Evolutionary conservation across 768 basidiomycete genomes (phyloP).

Genomic region (Cytidiella melzeri): DNA sequence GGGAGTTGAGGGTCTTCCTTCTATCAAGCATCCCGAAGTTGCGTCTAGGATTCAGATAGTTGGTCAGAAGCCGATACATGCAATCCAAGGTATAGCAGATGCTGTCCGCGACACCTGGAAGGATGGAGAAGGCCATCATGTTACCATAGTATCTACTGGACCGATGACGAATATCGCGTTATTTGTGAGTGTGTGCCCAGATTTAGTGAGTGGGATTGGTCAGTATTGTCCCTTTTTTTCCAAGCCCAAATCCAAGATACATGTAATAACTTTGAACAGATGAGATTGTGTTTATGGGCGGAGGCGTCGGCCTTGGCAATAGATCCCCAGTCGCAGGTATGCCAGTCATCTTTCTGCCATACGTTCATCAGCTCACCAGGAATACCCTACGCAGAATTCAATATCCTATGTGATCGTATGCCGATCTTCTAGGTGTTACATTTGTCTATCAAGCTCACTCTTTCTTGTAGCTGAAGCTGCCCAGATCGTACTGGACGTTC

Average conservation of each 20-base stretch:
- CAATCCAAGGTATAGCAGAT: conserved; percentile 64
- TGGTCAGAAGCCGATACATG: conserved; percentile 27
- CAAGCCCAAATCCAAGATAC: background rate
- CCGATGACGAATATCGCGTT: conserved; percentile 76
- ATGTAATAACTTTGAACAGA: conserved; percentile 33
- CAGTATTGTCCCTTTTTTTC: background rate
- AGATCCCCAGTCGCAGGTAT: conserved; percentile 66
- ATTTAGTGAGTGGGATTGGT: conserved; percentile 43
- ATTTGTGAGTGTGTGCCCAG: conserved; percentile 36
- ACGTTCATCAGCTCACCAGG: background rate
- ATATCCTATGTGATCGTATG: conserved; percentile 78
- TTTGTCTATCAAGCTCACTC: background rate
- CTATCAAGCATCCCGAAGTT: conserved; percentile 41
- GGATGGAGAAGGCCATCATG: conserved; percentile 49
- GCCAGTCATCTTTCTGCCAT: conserved; percentile 7
- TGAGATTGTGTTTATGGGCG: conserved; percentile 85
- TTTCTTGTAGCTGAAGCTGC: conserved; percentile 61
- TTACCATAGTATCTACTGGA: conserved; percentile 69
- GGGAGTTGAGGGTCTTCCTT: conserved; percentile 74
- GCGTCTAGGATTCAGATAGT: conserved; percentile 37
- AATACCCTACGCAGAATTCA: conserved; percentile 49
- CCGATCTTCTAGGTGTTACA: background rate
- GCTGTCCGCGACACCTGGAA: conserved; percentile 52
- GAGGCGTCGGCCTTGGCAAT: conserved; percentile 83
- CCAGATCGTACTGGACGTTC: conserved; percentile 71